Base-by-base conservation (phyloP, 2,329 filamentous ascomycete genomes). In the Eurotiales sp. region DNA sequence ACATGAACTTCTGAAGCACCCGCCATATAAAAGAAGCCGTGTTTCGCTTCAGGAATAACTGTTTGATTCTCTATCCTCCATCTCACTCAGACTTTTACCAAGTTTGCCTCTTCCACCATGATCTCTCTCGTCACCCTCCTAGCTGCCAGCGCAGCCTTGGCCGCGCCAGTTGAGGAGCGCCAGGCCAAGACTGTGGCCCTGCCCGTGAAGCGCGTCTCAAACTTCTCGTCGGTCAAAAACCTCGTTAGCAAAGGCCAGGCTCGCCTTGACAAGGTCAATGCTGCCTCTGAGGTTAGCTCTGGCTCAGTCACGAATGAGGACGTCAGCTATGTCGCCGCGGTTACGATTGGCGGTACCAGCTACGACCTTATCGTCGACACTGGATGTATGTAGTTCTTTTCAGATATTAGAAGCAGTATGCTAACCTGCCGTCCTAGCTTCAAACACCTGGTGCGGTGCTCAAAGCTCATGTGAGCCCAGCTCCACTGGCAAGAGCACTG, bases 401-500 rank as follows among this genome's bases (percentile, higher is more conserved):
- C 34, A 41, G 21, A 46, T 8, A 22, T 39, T 39, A 12, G 14
- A 27, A 29, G 6, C n/a, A 3, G 2, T 39, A 25, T 29, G 21
- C 45, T 37, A 15, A 48, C 25, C 23, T 12, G 8, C 27, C 11
- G 14, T 19, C 23, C 6, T 30, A 48, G 46, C 46, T 48, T 48
- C 46, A 22, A 48, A 48, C 36, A 48, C 46, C 46, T 48, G 46
- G 46, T 48, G 46, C 23, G 46, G 46, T 41, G 46, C 46, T 22
- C 36, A 40, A 41, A 22, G 10, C 36, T 48, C 46, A 14, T 48
- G 46, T 36, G 46, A 48, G 25, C 34, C 34, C 8, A 48, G 22
- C 34, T 40, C 34, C n/a, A 32, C 46, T 2, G 46, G 46, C 34
- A 48, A 32, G 46, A 29, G 22, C 17, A 48, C 46, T 17, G 46